phyloP scores from a whole-genome alignment of 108 stramenopile genomes.

The Pinguiococcus pyrenoidosus region DNA sequence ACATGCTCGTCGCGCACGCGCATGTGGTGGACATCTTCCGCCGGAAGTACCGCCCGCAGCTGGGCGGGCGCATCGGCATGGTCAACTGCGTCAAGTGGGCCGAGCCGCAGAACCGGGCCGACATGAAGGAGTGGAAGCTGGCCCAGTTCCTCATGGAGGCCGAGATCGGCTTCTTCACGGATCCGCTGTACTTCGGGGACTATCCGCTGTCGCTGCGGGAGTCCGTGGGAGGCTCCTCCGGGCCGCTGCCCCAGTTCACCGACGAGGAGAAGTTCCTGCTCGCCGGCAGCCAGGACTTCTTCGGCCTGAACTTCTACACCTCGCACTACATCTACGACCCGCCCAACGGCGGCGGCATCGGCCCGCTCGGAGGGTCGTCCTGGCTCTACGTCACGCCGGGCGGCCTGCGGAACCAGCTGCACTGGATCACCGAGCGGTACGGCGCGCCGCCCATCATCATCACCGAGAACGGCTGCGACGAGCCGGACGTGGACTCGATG shows the following conservation, averaged over 20 bases:
- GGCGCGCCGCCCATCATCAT: conserved; percentile 17
- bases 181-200: conserved; percentile 47
- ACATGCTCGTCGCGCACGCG: conserved; percentile 71
- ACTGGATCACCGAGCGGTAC: conserved; percentile 32
- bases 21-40: conserved; percentile 55
- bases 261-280: conserved; percentile 38
- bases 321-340: conserved; percentile 4
- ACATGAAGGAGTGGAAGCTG: conserved; percentile 10
- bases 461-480: conserved; percentile 36
- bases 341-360: conserved; percentile 8
- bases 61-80: conserved; percentile 59
- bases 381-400: conserved; percentile 32
- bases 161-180: conserved; percentile 22
- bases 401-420: conserved; percentile 24
- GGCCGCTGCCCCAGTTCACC: conserved; percentile 59
- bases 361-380: conserved; percentile 22
- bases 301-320: conserved; percentile 79
- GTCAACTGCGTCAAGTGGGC: conserved; percentile 62
- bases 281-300: conserved; percentile 57
- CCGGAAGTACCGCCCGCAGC: conserved; percentile 33
- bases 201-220: conserved; percentile 64
- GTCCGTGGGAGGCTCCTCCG: conserved; percentile 43
- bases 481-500: conserved; percentile 10
- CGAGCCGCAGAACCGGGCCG: conserved; percentile 55
- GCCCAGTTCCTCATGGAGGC: conserved; percentile 10